Evolutionary conservation across 345 rosid genomes (phyloP), one percentile per base, ranked within the genome.

Genomic region (Hypericum perforatum): DNA sequence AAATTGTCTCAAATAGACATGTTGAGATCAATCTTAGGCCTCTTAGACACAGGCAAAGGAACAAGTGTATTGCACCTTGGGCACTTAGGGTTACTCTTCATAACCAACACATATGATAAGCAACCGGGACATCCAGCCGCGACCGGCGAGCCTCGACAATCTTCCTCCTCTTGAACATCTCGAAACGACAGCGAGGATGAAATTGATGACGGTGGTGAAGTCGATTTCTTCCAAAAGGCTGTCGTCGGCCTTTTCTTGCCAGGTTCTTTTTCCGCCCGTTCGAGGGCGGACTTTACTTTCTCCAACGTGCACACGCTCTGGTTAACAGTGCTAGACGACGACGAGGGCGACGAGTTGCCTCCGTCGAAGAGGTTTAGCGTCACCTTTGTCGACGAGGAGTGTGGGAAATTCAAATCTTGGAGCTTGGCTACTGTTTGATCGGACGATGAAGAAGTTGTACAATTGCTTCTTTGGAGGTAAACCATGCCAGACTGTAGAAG

Each of bases 231-330:
- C 2, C 51, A 39, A n/a, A n/a, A n/a, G n/a, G n/a, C n/a, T 29
- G 56, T 37, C 10, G 65, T 51, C 40, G 83, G 72, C 53, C 75
- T 75, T 66, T 70, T 80, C 43, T 9, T 63, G 11, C 22, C 11
- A 0, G 83, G 82, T 16, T 77, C 77, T 58, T 65, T 79, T 64
- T 73, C 82, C 0, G 74, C 95, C 41, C 92, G 73, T 51, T 89
- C 87, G 0, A 94, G 71, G 0, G 99, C 99, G 0, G 71, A 76
- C 66, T 79, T 94, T 5, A 94, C 97, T 54, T 81, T 84, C 10
- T 94, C 99, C 0, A 94, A 81, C 0, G 99, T 94, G 78, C 97
- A 89, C 2, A 94, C 94, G 13, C 95, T 88, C 43, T 80, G 87
- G 58, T 80, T 80, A 57, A 45, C 64, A 36, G 49, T 47, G 6